Base-by-base conservation (phyloP, 2,329 filamentous ascomycete species). In the Fusarium floridanum region DNA sequence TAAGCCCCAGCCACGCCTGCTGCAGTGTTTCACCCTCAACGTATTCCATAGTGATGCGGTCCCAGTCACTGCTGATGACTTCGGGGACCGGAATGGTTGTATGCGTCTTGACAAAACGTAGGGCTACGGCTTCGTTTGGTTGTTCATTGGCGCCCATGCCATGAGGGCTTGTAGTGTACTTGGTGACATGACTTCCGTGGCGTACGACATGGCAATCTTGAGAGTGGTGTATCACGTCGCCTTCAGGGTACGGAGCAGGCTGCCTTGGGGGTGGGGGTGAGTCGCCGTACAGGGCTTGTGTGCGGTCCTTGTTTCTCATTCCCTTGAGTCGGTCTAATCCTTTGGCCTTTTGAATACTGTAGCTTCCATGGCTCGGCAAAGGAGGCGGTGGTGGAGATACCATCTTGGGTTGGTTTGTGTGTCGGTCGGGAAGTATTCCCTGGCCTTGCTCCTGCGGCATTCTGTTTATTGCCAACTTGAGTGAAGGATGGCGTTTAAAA, bases 1-100 rank as follows among this genome's bases (percentile, higher is more conserved):
- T 68, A 0, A 79, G 71, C 0, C 32, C 37, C 1, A 73, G 70
- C 79, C 79, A 80, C 0, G 71, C 77, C 48, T 78, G 53, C 41
- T 73, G 36, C 32, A 79, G 65, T 20, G 77, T 77, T n/a, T 79
- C 72, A 2, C 80, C 79, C 17, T 77, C 68, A 1, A 81, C 45
- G 17, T 75, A 76, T 50, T 77, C 67, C 79, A 78, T 75, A 5
- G 76, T 78, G 10, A 81, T 68, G 39, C 78, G 78, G 61, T 79
- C 77, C 74, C 68, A 80, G 2, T 75, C 76, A 22, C 76, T 78
- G 43, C 74, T 73, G 7, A 79, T 64, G n/a, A 81, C 73, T 9
- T 75, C 57, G 0, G 79, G 79, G 0, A 80, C 78, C 0, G 79
- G 77, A 0, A 81, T 80, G 0, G 73, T 74, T 0, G 78, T 81